phyloP scores from a whole-genome alignment of 306 rosid species.

The Sophora flavescens region DNA sequence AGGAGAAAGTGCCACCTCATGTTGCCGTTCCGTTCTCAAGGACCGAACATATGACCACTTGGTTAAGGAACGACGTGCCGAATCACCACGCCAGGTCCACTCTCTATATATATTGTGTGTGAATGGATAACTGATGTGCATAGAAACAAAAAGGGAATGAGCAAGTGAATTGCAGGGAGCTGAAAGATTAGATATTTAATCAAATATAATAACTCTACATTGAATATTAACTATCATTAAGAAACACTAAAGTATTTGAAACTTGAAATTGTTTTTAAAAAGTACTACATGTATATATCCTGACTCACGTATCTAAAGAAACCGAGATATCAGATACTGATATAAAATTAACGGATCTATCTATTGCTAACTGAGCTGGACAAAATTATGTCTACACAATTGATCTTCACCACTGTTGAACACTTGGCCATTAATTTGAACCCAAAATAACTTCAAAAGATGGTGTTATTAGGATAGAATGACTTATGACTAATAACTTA shows the following conservation, averaged over 20 bases:
- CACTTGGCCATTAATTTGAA: not conserved
- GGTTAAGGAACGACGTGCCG: too few species aligned
- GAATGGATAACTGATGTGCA: not conserved
- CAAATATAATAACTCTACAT: not conserved
- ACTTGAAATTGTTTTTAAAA: not conserved
- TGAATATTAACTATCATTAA: not conserved
- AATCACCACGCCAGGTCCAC: too few species aligned
- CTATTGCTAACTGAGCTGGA: not conserved
- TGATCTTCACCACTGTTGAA: not conserved
- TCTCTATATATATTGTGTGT: too few species aligned
- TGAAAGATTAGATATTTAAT: not conserved
- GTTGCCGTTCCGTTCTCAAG: too few species aligned
- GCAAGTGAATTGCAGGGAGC: not conserved
- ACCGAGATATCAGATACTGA: not conserved
- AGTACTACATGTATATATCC: not conserved
- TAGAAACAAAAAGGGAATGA: not conserved
- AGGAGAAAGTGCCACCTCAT: too few species aligned
- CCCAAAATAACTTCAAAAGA: not conserved
- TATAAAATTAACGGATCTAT: not conserved
- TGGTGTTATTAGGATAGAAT: not conserved
- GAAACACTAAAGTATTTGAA: not conserved
- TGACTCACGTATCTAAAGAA: not conserved
- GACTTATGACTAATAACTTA: not conserved
- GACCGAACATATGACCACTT: too few species aligned
- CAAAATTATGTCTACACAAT: not conserved